Conservation (phyloP, 2,329 filamentous ascomycete species). For the Colletotrichum incanum region DNA sequence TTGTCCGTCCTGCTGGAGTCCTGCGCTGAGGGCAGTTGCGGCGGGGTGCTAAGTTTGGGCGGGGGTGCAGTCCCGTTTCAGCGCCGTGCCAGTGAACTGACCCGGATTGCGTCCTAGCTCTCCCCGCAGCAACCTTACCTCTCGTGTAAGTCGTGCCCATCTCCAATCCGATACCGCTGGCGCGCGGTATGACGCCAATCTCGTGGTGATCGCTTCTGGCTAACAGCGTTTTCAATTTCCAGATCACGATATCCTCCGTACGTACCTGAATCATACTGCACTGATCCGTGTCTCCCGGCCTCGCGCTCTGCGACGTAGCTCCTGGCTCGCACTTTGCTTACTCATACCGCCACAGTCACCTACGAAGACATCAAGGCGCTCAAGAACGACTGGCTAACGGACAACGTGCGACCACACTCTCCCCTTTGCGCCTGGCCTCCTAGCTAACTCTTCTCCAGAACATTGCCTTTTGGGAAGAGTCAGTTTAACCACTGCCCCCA, state of each 20-base stretch:
- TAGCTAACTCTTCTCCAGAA: slow-evolving; percentile 69
- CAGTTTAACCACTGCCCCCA: slow-evolving; percentile 52
- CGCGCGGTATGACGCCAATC: background rate
- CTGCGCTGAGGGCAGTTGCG: background rate
- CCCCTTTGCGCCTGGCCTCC: slow-evolving; percentile 18
- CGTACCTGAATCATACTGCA: slow-evolving; percentile 26
- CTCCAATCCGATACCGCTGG: background rate
- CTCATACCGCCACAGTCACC: slow-evolving; percentile 72
- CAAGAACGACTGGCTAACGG: slow-evolving; percentile 95
- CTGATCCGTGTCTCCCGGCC: background rate
- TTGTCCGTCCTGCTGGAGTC: slow-evolving; percentile 3
- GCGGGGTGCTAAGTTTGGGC: slow-evolving; percentile 17
- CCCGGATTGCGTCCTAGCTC: slow-evolving; percentile 45
- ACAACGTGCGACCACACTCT: slow-evolving; percentile 77
- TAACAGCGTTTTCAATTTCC: slow-evolving; percentile 27
- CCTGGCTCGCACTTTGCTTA: slow-evolving; percentile 14
- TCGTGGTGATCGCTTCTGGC: background rate
- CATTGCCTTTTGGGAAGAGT: slow-evolving; percentile 99
- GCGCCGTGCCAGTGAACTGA: slow-evolving; percentile 41
- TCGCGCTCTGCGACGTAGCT: background rate
- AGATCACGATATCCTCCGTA: slow-evolving; percentile 52
- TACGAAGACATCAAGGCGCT: slow-evolving; percentile 91
- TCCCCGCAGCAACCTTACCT: slow-evolving; percentile 60
- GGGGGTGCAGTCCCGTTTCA: slow-evolving; percentile 22
- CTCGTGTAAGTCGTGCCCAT: slow-evolving; percentile 59